Percentiles rank a stretch among this genome's conserved stretches.
phyloP scores from a whole-genome alignment of 2,329 filamentous ascomycete genomes.

The Cylindrodendrum hubeiense region DNA sequence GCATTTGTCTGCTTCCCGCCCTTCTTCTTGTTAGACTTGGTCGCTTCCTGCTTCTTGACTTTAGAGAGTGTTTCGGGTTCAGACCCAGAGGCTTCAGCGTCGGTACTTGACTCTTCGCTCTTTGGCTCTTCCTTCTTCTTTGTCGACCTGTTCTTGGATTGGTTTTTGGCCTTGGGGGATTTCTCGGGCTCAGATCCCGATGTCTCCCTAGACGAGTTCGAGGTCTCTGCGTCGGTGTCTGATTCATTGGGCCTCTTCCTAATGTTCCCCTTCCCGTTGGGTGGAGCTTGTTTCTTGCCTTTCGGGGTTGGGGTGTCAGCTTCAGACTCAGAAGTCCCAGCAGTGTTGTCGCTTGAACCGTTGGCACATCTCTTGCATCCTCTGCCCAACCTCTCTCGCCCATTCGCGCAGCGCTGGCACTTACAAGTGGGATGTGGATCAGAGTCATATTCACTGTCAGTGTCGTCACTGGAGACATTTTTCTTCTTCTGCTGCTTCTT shows the following conservation, averaged over 20 bases:
- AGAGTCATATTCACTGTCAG: conserved; percentile 46
- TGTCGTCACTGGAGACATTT: conserved; percentile 26
- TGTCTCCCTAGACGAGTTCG: conserved; percentile 38
- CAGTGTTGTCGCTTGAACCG: conserved; percentile 11
- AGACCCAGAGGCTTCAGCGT: conserved; percentile 31
- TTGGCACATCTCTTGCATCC: conserved; percentile 37
- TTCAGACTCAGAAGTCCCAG: conserved; percentile 38
- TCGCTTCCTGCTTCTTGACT: conserved; percentile 26
- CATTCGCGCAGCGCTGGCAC: conserved; percentile 42
- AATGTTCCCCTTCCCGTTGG: conserved; percentile 37
- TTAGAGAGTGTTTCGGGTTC: conserved; percentile 29
- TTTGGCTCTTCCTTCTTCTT: conserved; percentile 31
- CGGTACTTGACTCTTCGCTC: conserved; percentile 28
- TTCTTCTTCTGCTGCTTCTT: conserved; percentile 37
- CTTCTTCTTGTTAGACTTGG: conserved; percentile 25
- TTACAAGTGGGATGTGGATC: conserved; percentile 51
- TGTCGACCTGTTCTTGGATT: conserved; percentile 24
- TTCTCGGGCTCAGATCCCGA: conserved; percentile 34
- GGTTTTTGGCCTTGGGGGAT: conserved; percentile 23
- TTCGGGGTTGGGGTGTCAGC: conserved; percentile 30
- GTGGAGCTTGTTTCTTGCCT: conserved; percentile 32
- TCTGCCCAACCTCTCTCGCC: conserved; percentile 36
- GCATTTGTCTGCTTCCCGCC: conserved; percentile 24
- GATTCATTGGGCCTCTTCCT: conserved; percentile 36
- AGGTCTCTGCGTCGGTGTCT: conserved; percentile 43